Conservation (phyloP, 2,329 filamentous ascomycete genomes). For the Alternaria sp. region DNA sequence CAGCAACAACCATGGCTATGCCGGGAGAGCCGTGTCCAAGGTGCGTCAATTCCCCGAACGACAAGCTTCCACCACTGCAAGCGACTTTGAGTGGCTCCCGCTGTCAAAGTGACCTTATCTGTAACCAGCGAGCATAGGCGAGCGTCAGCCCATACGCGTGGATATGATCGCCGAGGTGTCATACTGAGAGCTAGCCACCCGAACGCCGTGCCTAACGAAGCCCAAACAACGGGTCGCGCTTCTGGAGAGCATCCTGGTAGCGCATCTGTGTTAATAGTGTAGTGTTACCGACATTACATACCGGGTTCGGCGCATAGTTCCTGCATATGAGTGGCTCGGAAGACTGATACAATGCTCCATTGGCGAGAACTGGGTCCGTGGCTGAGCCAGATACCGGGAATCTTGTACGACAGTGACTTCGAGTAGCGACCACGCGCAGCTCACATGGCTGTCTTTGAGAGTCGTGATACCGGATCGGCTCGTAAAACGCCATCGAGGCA, state of each 20-base stretch:
- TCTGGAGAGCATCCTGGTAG: constrained; percentile 1
- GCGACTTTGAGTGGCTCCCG: constrained; percentile 3
- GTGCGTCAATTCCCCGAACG: neutral
- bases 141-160: neutral
- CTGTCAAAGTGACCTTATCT: constrained; percentile 9
- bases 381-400: constrained; percentile 15
- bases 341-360: neutral
- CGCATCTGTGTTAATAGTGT: constrained; percentile 10
- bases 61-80: constrained; percentile 3
- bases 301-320: constrained; percentile 37
- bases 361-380: constrained; percentile 1
- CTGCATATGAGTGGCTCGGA: constrained; percentile 24
- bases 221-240: neutral
- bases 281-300: constrained; percentile 18
- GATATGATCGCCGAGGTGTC: constrained; percentile 3
- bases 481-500: constrained; percentile 19
- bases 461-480: constrained; percentile 41
- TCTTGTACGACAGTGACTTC: constrained; percentile 25
- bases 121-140: constrained; percentile 2
- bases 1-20: neutral
- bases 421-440: constrained; percentile 32
- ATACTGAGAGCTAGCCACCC: neutral
- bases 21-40: neutral
- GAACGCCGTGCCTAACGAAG: neutral
- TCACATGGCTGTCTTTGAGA: constrained; percentile 44